A percentile compares a stretch with the other conserved stretches of the same genome.
Evolutionary conservation across 176 grass and related monocot genomes (phyloP).

Genomic region (Thinopyrum elongatum): DNA sequence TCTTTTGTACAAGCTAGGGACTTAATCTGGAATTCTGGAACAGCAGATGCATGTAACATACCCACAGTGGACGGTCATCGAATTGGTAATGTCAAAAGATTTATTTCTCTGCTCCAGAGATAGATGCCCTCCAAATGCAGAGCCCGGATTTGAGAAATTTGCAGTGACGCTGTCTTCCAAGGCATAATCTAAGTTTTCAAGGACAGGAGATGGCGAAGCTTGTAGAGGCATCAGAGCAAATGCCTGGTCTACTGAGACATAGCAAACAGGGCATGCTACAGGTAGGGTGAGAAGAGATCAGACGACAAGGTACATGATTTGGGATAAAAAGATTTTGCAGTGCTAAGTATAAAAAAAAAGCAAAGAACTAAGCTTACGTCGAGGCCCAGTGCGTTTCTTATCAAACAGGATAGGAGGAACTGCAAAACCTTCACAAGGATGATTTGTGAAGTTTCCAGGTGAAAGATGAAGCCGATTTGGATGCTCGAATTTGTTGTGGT

Average conservation of each 20-base stretch:
- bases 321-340: background rate
- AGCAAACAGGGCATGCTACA: constrained; percentile 90
- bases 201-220: constrained; percentile 60
- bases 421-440: constrained; percentile 90
- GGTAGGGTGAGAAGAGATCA: constrained; percentile 20
- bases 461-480: constrained; percentile 43
- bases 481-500: constrained; percentile 31
- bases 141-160: constrained; percentile 60
- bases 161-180: constrained; percentile 52
- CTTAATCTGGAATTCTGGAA: background rate
- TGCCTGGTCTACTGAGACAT: constrained; percentile 77
- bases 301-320: background rate
- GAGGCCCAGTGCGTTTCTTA: constrained; percentile 88
- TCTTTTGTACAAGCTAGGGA: background rate
- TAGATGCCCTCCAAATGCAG: constrained; percentile 81
- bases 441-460: constrained; percentile 43
- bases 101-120: constrained; percentile 78
- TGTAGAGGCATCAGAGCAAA: constrained; percentile 62
- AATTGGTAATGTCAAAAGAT: constrained; percentile 80
- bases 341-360: background rate
- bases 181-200: constrained; percentile 67
- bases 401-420: constrained; percentile 63
- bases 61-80: constrained; percentile 92
- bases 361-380: constrained; percentile 62
- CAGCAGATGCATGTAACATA: constrained; percentile 42